Base-by-base conservation (phyloP, 2,329 filamentous ascomycete genomes). In the Epichloe scottii region DNA sequence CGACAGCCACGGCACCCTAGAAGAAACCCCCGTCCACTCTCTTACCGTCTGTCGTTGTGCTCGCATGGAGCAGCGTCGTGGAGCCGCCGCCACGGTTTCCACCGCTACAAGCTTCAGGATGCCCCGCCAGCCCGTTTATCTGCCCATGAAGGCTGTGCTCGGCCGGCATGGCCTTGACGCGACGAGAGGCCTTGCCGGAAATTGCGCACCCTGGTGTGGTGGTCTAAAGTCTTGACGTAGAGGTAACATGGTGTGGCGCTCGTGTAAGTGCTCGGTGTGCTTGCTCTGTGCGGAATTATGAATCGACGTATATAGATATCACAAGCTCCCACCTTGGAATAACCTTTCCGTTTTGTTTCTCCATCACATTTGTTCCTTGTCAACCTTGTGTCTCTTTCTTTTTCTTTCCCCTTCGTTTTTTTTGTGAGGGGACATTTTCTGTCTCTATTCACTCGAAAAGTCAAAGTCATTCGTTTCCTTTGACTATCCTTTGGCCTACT, bases 401-500 rank as follows among this genome's bases (percentile, higher is more conserved):
- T 43, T 43, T 26, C 45, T 38, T 49, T 58, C 57, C 56, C 58
- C 55, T 59, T 55, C 61, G 60, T 58, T 55, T 56, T 55, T 60
- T 58, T 42, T 48, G 10, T 30, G 30, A 30, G 10, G 10, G 39
- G n/a, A 26, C 15, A 21, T 30, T 42, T 42, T 26, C 30, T 26
- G 37, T 30, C 46, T 38, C 33, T 14, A 7, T 26, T 38, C 59
- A 59, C 66, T 66, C 71, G 76, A 47, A 76, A 30, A 30, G 30
- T 30, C 10, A 74, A 74, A 74, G 71, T 72, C 76, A 77, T 73
- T 79, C 76, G 73, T 71, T 79, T 70, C 66, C 73, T 77, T 77
- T 73, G 66, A 59, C 59, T 55, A 57, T 51, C 50, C 35, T 56
- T 50, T 35, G 57, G 45, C 55, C 57, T 59, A 59, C 58, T 60